Base-by-base conservation (phyloP, 1,139 yeast species). In the Suhomyces coccinellae region DNA sequence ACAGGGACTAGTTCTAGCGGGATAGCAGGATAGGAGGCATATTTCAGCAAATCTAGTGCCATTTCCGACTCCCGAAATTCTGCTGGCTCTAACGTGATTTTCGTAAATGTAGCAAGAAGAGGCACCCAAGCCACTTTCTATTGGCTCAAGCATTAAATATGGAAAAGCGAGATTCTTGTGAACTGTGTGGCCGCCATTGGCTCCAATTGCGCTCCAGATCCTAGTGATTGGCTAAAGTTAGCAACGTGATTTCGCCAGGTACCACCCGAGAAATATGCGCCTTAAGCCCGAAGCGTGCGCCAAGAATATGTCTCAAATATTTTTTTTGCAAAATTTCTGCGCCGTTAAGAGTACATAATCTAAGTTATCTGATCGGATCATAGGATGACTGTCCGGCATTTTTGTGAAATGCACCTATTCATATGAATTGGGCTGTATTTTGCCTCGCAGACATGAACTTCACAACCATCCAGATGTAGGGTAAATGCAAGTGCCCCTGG, bases 341-440 rank as follows among this genome's bases (percentile, higher is more conserved):
- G 13, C 31, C 29, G n/a, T 10, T 12, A 6, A 26, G 29, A 5
- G 4, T 10, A 12, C 29, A 33, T 33, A n/a, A 35, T 30, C 33
- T 30, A 26, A 20, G 22, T 37, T 37, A 37, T 37, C 40, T 37
- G 40, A 37, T 37, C 40, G 40, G 40, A 37, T 37, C 40, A 37
- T 26, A 12, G 29, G 29, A 26, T 26, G 17, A 16, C 22, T 33
- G 17, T 16, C 17, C 35, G 22, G 24, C 29, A 26, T 10, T 26
- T 20, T 20, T 20, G 24, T 20, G 24, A 6, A 4, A 5, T 20
- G 24, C 24, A 20, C 24, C 24, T 5, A 20, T 20, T 20, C 5
- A 20, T 20, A 20, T 20, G 24, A 20, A 20, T 20, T 20, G 7
- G 24, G 24, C 24, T 20, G 9, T 20, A 4, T 6, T 20, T 20